phyloP scores from a whole-genome alignment of 202 grass and related monocot species.

The Schoenoplectus triqueter region DNA sequence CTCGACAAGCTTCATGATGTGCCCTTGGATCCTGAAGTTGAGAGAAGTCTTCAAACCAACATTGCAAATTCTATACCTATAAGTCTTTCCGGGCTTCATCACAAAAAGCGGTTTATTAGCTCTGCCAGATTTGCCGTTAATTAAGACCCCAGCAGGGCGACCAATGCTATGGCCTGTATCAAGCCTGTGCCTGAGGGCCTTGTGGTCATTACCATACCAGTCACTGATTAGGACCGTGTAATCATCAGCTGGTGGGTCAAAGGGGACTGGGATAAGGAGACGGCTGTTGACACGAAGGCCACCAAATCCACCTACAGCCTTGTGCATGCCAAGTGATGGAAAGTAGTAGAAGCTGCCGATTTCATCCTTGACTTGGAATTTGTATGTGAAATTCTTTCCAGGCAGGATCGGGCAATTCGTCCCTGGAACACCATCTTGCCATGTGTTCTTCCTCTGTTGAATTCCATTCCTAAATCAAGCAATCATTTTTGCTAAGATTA shows the following conservation, averaged over 20 bases:
- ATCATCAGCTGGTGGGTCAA: slow-evolving; percentile 59
- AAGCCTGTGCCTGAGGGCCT: slow-evolving; percentile 46
- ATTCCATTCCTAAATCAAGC: slow-evolving; percentile 64
- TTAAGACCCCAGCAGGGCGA: slow-evolving; percentile 59
- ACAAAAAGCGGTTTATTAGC: slow-evolving; percentile 51
- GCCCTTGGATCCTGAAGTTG: slow-evolving; percentile 87
- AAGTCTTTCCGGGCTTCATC: slow-evolving; percentile 64
- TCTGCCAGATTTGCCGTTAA: slow-evolving; percentile 61
- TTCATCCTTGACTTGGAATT: slow-evolving; percentile 93
- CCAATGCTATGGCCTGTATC: slow-evolving; percentile 55
- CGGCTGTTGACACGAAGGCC: slow-evolving; percentile 70
- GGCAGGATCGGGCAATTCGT: slow-evolving; percentile 72
- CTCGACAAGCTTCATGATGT: slow-evolving; percentile 73
- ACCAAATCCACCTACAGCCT: slow-evolving; percentile 64
- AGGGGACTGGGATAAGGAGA: slow-evolving; percentile 82
- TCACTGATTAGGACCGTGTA: slow-evolving; percentile 59
- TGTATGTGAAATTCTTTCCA: slow-evolving; percentile 75
- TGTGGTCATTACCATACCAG: slow-evolving; percentile 79
- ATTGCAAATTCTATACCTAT: slow-evolving; percentile 83
- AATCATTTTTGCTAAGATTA: background rate
- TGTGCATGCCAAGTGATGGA: slow-evolving; percentile 73
- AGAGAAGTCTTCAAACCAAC: slow-evolving; percentile 71
- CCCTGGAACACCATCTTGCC: slow-evolving; percentile 67
- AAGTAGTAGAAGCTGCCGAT: slow-evolving; percentile 96
- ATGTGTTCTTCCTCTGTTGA: slow-evolving; percentile 80